phyloP scores from a whole-genome alignment of 768 basidiomycete species.

The Boletus reticulatus region DNA sequence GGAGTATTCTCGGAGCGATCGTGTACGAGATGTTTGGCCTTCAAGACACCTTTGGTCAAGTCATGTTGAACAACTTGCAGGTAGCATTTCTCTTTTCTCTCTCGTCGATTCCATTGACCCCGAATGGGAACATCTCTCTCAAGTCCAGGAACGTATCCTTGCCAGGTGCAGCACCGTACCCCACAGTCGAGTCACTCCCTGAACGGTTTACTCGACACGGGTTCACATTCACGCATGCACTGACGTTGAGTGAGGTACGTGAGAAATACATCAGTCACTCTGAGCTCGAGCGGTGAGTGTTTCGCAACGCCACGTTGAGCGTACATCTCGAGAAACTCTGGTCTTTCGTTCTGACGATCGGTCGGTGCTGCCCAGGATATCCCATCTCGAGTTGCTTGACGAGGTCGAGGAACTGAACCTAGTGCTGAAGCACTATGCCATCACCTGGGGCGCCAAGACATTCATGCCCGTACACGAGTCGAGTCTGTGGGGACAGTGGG shows the following conservation, averaged over 20 bases:
- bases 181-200: slow-evolving; percentile 49
- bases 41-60: slow-evolving; percentile 83
- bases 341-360: too few relatives aligned
- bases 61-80: slow-evolving; percentile 88
- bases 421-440: slow-evolving; percentile 42
- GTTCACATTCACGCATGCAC: slow-evolving; percentile 40
- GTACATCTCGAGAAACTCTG: too few relatives aligned
- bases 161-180: slow-evolving; percentile 68
- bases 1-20: slow-evolving; percentile 47
- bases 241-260: slow-evolving; percentile 42
- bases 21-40: slow-evolving; percentile 92
- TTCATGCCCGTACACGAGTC: background rate
- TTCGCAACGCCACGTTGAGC: background rate
- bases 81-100: slow-evolving; percentile 34
- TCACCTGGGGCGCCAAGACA: slow-evolving; percentile 58
- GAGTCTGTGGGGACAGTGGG: slow-evolving; percentile 17
- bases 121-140: background rate
- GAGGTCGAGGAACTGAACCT: slow-evolving; percentile 91
- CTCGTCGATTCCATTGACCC: too few relatives aligned
- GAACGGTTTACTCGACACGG: slow-evolving; percentile 55
- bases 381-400: slow-evolving; percentile 76
- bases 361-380: slow-evolving; percentile 48
- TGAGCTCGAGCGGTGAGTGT: slow-evolving; percentile 54
- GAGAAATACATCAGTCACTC: slow-evolving; percentile 22
- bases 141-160: slow-evolving; percentile 71